Conservation (phyloP, 179 eudicot species). For the Spinacia oleracea region DNA sequence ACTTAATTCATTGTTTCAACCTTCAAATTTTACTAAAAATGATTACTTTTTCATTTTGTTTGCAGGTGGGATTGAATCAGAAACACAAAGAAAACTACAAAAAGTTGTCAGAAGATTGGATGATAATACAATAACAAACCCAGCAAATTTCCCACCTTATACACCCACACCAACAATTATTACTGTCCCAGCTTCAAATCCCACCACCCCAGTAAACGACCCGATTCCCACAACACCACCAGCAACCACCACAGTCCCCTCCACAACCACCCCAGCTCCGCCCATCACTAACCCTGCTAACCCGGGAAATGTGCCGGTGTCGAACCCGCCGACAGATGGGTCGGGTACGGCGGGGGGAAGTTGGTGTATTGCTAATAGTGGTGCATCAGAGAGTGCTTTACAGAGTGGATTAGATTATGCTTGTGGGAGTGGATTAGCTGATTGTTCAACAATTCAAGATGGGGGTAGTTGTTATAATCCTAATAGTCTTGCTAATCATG, state of each 20-base stretch:
- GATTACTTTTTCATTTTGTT: not conserved
- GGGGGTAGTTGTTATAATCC: slow-evolving; percentile 83
- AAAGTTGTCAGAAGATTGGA: slow-evolving; percentile 31
- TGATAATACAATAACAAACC: slow-evolving; percentile 52
- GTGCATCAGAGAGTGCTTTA: slow-evolving; percentile 46
- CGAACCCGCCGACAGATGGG: slow-evolving; percentile 27
- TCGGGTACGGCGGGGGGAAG: slow-evolving; percentile 55
- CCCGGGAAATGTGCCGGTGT: slow-evolving; percentile 12
- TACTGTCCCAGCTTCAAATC: slow-evolving; percentile 57
- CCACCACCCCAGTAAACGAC: slow-evolving; percentile 33
- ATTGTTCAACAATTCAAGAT: slow-evolving; percentile 71
- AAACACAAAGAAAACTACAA: slow-evolving; percentile 34
- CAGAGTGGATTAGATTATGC: slow-evolving; percentile 89
- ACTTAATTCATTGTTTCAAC: not conserved
- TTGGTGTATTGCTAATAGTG: slow-evolving; percentile 84
- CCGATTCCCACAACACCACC: slow-evolving; percentile 37
- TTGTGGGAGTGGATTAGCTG: slow-evolving; percentile 87
- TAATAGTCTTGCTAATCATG: slow-evolving; percentile 63
- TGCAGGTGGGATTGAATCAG: slow-evolving; percentile 29
- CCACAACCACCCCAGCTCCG: slow-evolving; percentile 32
- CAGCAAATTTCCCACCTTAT: slow-evolving; percentile 45
- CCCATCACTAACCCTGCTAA: slow-evolving; percentile 38
- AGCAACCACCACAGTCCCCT: slow-evolving; percentile 36
- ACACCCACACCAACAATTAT: slow-evolving; percentile 52
- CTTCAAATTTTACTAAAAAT: not conserved